Evolutionary conservation across 805 yeast genomes (phyloP).

Genomic region (Kockiozyma suomiensis): DNA sequence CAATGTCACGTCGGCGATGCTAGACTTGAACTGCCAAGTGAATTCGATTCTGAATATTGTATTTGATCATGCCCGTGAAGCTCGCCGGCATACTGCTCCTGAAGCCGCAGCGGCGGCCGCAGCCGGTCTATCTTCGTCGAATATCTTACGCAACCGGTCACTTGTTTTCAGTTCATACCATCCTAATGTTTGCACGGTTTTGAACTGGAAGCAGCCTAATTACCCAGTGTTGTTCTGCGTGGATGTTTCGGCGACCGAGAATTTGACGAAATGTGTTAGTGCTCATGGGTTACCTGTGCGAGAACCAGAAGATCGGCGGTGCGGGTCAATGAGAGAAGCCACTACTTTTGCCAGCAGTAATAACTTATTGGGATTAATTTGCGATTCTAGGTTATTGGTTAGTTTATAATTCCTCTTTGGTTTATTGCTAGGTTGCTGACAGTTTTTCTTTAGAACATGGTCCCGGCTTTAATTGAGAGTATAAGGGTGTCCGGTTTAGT

Average conservation of each 20-base stretch:
- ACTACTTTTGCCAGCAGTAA: slow-evolving; percentile 77
- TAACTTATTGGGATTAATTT: slow-evolving; percentile 80
- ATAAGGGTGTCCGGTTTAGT: slow-evolving; percentile 81
- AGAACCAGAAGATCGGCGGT: slow-evolving; percentile 40
- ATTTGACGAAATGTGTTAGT: slow-evolving; percentile 45
- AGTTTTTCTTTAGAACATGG: slow-evolving; percentile 44
- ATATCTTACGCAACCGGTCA: slow-evolving; percentile 40
- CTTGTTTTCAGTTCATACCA: slow-evolving; percentile 83
- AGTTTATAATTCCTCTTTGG: slow-evolving; percentile 17
- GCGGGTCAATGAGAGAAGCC: slow-evolving; percentile 76
- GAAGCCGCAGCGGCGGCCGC: slow-evolving; percentile 29
- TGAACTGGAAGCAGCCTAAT: slow-evolving; percentile 98
- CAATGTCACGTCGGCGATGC: slow-evolving; percentile 34
- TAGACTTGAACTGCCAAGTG: slow-evolving; percentile 70
- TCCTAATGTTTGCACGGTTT: slow-evolving; percentile 85
- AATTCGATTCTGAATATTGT: slow-evolving; percentile 71
- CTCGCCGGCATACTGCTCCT: slow-evolving; percentile 39
- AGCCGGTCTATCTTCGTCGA: slow-evolving; percentile 27
- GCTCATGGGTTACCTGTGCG: slow-evolving; percentile 40
- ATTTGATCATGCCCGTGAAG: slow-evolving; percentile 69
- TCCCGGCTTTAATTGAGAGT: slow-evolving; percentile 73
- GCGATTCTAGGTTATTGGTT: slow-evolving; percentile 68
- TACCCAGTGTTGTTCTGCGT: slow-evolving; percentile 89
- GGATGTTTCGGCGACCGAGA: slow-evolving; percentile 43
- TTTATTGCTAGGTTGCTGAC: neutral